Evolutionary conservation across 768 basidiomycete species (phyloP), one percentile per base, ranked within the genome.

Genomic region (Russula abietina): DNA sequence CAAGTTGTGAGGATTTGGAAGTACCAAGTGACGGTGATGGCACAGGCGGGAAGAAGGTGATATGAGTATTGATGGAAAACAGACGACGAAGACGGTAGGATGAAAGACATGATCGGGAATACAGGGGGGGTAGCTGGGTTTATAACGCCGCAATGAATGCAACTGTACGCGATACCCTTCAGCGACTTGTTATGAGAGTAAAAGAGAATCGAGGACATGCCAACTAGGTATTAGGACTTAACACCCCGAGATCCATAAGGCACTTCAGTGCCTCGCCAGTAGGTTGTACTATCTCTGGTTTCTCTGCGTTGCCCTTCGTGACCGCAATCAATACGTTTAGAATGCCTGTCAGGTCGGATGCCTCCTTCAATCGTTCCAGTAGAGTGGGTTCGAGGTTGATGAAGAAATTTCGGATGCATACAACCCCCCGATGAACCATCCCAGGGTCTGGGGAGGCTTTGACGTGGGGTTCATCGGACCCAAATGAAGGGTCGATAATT

Each of bases 391-490:
- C 69, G 11, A 83, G 72, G 60, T 79, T 81, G 17, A 76, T 65
- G 78, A 77, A 73, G 46, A 94, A 72, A 70, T 91, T 93, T 41
- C 79, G 76, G 26, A 87, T 75, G 69, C 88, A 89, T n/a, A 92
- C 80, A 0, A 89, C 80, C 0, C 86, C 92, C 30, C 94, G 84
- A 71, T 93, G 87, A 12, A 88, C 78, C 45, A 93, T 79, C 11
- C 88, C 89, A 0, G 82, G 77, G 68, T 88, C 75, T 14, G 60
- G 75, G 70, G 22, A 69, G 7, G 61, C 57, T 11, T 65, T 63
- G 11, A 77, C 78, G 9, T 74, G 77, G 11, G 76, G 75, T 5
- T 73, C 73, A 1, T 71, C 73, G 8, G 75, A 70, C 10, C 76
- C 76, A 17, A 77, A 73, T 30, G 78, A 74, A 33, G 88, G 87